Evolutionary conservation across 2,329 filamentous ascomycete species (phyloP), one percentile per base, ranked within the genome.

Genomic region (Pyrenophora graminea): DNA sequence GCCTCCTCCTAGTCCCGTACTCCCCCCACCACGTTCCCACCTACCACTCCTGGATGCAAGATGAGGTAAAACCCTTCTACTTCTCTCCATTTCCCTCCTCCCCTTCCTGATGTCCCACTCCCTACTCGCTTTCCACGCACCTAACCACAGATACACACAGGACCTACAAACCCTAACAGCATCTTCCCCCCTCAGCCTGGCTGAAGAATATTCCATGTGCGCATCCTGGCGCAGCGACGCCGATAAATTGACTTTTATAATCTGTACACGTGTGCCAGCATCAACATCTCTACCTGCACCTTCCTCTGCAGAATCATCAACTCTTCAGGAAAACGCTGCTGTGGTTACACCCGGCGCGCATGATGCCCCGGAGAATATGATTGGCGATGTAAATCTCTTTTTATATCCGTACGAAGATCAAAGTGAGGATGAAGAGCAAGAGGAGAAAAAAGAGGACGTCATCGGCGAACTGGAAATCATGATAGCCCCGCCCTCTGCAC

Each of bases 41-140:
- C 32, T 97, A 97, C 70, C 90, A 96, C 70, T 77, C 80, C 66
- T 97, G 93, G 93, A 97, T 97, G 92, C 82, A 92, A 77, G 87
- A 94, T 65, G 81, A 87, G 44, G 88, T 81, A 72, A 32, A 61
- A 21, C 23, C 15, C 15, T 15, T 15, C 15, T 15, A 15, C 15
- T 15, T 15, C 15, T 15, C 15, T 15, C 15, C 15, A 15, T 15
- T 15, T 15, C 15, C 15, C 15, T 15, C 15, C 15, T 15, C 15
- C 15, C 15, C 15, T 15, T 15, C 15, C 15, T 15, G 15, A 15
- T 15, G 1, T 15, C 15, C 15, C 15, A 15, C 15, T 15, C 15
- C 15, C 15, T 15, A 1, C 15, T 15, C 15, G 15, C 15, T 15
- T 15, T 15, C 15, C 15, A 15, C 15, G 15, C 15, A 15, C 15